Conservation (phyloP, 192 early-diverging fungal species). For the Mortierella antarctica region DNA sequence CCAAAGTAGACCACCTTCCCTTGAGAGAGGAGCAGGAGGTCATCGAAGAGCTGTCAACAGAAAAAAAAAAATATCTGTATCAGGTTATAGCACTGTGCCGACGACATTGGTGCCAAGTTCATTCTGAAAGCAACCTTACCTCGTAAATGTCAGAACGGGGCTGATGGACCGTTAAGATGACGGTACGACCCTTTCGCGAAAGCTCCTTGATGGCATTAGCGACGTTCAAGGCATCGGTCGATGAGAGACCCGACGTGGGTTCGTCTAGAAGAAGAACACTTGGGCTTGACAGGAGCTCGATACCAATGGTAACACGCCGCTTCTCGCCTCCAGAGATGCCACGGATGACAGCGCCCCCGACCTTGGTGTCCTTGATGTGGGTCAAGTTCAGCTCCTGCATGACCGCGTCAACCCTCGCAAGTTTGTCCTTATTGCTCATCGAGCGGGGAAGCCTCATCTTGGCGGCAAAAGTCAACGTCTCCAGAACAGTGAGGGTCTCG, state of each 20-base stretch:
- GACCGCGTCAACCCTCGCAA: conserved; percentile 62
- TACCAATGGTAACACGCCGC: conserved; percentile 79
- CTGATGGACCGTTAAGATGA: conserved; percentile 96
- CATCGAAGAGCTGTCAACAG: conserved; percentile 66
- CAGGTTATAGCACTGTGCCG: background rate
- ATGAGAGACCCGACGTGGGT: conserved; percentile 74
- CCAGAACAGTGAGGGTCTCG: conserved; percentile 74
- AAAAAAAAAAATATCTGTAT: conserved; percentile 55
- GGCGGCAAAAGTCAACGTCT: conserved; percentile 77
- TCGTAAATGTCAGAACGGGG: conserved; percentile 87
- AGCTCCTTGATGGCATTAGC: conserved; percentile 93
- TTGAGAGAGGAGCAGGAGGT: conserved; percentile 72
- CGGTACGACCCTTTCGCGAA: conserved; percentile 82
- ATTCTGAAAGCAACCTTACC: background rate
- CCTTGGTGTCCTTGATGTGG: conserved; percentile 75
- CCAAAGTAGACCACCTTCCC: conserved; percentile 80
- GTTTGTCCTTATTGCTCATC: conserved; percentile 53
- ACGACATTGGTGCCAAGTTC: too few relatives aligned
- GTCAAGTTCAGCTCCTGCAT: conserved; percentile 70
- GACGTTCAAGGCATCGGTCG: conserved; percentile 87
- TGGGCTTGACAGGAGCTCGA: conserved; percentile 77
- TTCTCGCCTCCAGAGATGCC: conserved; percentile 81
- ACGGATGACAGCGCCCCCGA: conserved; percentile 70
- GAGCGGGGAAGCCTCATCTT: conserved; percentile 58
- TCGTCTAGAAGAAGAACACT: conserved; percentile 77